Percentiles rank a stretch among this genome's conserved stretches.
Conservation (phyloP, 192 early-diverging fungal genomes). For the Gigaspora rosea region DNA sequence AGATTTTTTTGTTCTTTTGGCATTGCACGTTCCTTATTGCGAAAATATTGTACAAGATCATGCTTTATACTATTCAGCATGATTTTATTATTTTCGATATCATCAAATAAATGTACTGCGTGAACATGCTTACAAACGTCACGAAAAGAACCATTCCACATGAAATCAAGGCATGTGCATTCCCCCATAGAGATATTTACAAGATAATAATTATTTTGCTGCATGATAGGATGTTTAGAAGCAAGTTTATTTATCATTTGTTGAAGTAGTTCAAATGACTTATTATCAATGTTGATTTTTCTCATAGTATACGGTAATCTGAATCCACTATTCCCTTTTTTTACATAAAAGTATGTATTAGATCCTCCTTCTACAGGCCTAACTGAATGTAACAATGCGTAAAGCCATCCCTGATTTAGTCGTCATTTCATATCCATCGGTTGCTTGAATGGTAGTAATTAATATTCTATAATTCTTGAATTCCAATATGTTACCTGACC, state of each 20-base stretch:
- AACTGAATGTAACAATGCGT: background rate
- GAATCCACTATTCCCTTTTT: background rate
- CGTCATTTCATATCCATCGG: background rate
- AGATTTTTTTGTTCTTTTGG: too few species aligned
- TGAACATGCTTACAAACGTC: constrained; percentile 4
- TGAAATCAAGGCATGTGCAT: background rate
- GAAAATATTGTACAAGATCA: too few species aligned
- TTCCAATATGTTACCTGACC: background rate
- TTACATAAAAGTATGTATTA: background rate
- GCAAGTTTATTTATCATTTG: background rate
- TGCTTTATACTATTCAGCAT: too few species aligned
- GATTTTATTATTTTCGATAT: too few species aligned
- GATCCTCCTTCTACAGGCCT: background rate
- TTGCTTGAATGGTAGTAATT: background rate
- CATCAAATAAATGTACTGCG: too few species aligned
- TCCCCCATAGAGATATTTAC: background rate
- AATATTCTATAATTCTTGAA: background rate
- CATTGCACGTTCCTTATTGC: too few species aligned
- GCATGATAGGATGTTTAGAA: too few species aligned
- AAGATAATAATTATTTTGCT: background rate
- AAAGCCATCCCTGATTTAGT: background rate
- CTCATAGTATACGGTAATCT: background rate
- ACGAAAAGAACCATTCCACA: background rate
- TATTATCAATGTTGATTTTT: too few species aligned
- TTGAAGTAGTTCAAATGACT: background rate